Base-by-base conservation (phyloP, 169 alveolate species). In the Babesia sp. region DNA sequence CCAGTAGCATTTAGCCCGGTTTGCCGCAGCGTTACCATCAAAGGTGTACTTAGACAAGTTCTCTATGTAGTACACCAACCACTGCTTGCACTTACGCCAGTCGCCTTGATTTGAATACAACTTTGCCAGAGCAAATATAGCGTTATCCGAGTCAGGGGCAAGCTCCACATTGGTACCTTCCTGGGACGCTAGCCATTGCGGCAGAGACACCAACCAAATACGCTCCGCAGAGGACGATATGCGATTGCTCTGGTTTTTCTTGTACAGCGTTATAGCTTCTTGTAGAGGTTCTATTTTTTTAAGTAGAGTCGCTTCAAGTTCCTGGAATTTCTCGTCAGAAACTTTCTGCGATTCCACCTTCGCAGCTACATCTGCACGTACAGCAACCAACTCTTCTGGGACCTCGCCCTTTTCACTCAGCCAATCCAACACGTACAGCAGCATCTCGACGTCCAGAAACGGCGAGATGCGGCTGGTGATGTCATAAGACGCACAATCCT, bases 381-480 rank as follows among this genome's bases (percentile, higher is more conserved):
- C 59, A n/a, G 68, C 54, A 24, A 61, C 26, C 44, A 57, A 28
- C 11, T 31, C 57, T 7, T 71, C 72, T 29, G 83, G 68, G 51
- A 37, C 51, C 58, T 82, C 84, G 46, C 72, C 83, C 71, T 88
- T 90, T 18, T 81, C 76, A 29, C 64, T 61, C 59, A 90, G 42
- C 93, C 93, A 90, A 33, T 61, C 83, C 37, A 90, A 58, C n/a
- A 90, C 73, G 64, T 82, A 77, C 39, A 83, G 87, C 22, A 70
- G 73, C 92, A 90, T 84, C 68, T 83, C 87, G 22, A 90, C 91
- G 60, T 90, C 92, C 60, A 90, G 68, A 77, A 72, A 90, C 57
- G 92, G 84, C 16, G 89, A 81, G 26, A 81, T 66, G 34, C 71
- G 70, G 22, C 75, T 31, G 50, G 89, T 81, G 29, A 71, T 81